phyloP scores from a whole-genome alignment of 164 flowering plant genomes.

The Macadamia integrifolia region DNA sequence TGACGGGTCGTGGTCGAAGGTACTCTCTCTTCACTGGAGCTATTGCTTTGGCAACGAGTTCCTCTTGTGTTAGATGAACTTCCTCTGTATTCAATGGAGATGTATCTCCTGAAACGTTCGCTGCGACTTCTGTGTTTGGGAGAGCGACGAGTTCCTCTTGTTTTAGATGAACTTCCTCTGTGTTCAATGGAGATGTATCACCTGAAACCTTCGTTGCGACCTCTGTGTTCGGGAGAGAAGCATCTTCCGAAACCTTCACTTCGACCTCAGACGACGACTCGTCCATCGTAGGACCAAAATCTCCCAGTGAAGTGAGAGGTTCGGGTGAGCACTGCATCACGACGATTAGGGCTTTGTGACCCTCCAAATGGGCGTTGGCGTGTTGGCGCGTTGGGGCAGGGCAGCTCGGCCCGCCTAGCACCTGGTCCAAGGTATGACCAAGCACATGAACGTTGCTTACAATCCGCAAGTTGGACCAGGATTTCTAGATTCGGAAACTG shows the following conservation, averaged over 20 bases:
- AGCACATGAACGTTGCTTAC: too few relatives aligned
- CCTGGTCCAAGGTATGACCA: too few relatives aligned
- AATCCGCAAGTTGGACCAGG: too few relatives aligned
- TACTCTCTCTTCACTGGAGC: constrained; percentile 77
- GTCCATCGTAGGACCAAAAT: too few relatives aligned
- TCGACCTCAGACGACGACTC: not conserved
- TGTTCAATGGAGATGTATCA: not conserved
- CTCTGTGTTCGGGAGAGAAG: constrained; percentile 23
- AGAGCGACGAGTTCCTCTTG: constrained; percentile 76
- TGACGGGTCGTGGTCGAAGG: constrained; percentile 64
- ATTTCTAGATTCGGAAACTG: too few relatives aligned
- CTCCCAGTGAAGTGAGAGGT: too few relatives aligned
- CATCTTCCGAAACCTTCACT: constrained; percentile 11
- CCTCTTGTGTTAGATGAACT: constrained; percentile 38
- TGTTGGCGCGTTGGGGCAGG: too few relatives aligned
- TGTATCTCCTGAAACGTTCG: constrained; percentile 2
- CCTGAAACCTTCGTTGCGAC: constrained; percentile 7
- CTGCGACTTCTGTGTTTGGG: not conserved
- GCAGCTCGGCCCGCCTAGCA: too few relatives aligned
- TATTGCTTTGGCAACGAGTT: constrained; percentile 68
- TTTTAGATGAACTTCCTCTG: constrained; percentile 16
- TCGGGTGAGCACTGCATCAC: too few relatives aligned
- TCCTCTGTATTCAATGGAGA: not conserved
- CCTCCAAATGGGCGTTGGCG: too few relatives aligned
- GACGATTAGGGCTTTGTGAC: too few relatives aligned